These are phyloP conservation scores for Pythium rishiriense DNA, from an alignment of 352 stramenopile genomes.

Conservation along the genomic window DNA sequence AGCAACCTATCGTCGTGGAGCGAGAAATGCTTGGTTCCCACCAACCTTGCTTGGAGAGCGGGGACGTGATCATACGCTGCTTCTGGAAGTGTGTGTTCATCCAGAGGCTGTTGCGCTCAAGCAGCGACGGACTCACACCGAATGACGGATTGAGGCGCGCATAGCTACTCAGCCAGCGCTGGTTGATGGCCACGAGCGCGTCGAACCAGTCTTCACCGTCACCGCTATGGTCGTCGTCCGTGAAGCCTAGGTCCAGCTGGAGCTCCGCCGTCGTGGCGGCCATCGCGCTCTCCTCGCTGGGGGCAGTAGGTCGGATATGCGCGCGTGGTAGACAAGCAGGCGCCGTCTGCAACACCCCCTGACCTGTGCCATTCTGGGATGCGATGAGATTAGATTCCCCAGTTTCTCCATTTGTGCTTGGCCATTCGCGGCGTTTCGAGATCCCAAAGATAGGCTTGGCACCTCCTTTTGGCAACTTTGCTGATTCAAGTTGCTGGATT, in stretches of 20 bases:
- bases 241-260: constrained; percentile 42
- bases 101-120: constrained; percentile 75
- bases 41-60: constrained; percentile 52
- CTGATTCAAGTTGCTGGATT: constrained; percentile 10
- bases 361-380: not conserved
- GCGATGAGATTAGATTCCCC: not conserved
- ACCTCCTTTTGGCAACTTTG: constrained; percentile 18
- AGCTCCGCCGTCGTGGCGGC: constrained; percentile 18
- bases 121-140: constrained; percentile 47
- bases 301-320: no score
- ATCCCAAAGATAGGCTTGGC: constrained; percentile 21
- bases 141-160: constrained; percentile 57
- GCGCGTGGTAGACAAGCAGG: not conserved
- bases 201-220: constrained; percentile 46
- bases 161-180: constrained; percentile 65
- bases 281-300: not conserved
- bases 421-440: constrained; percentile 18
- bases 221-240: constrained; percentile 39
- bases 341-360: no score
- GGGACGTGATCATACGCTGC: constrained; percentile 63
- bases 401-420: not conserved
- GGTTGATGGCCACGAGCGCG: constrained; percentile 58
- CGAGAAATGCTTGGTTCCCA: no score
- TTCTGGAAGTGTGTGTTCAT: constrained; percentile 86
- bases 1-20: not conserved